These are phyloP conservation scores for Pterocarpus macrocarpus DNA, from an alignment of 306 rosid species.

Conservation along the genomic window DNA sequence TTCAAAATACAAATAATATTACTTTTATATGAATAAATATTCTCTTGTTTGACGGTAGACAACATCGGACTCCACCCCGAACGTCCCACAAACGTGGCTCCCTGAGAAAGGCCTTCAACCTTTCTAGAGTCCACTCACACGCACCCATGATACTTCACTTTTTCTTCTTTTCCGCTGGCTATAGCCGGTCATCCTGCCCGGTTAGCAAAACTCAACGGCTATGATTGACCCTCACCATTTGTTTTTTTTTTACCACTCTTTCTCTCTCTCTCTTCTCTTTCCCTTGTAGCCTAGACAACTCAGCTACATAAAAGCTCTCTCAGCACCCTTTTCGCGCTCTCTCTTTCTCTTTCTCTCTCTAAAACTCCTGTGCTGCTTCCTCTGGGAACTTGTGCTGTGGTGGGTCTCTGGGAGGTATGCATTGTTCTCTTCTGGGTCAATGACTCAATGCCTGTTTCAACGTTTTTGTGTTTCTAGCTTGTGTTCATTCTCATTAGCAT, in stretches of 20 bases:
- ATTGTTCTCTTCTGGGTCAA: constrained; percentile 21
- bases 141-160: constrained; percentile 20
- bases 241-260: background rate
- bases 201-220: constrained; percentile 42
- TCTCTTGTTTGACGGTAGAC: background rate
- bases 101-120: background rate
- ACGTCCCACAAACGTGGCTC: constrained; percentile 8
- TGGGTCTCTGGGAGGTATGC: constrained; percentile 39
- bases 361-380: constrained; percentile 13
- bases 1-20: no score
- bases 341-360: constrained; percentile 14
- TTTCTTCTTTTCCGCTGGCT: constrained; percentile 40
- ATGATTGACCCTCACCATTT: background rate
- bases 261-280: background rate
- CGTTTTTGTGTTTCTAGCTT: background rate
- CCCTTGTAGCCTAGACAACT: background rate
- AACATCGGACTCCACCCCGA: constrained; percentile 22
- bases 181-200: constrained; percentile 28
- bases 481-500: constrained; percentile 16
- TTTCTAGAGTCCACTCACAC: background rate
- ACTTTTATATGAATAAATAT: no score
- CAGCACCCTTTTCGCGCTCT: constrained; percentile 27
- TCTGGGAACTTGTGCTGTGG: constrained; percentile 32
- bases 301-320: background rate
- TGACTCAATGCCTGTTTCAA: background rate